A percentile compares a stretch with the other conserved stretches of the same genome.
These are phyloP conservation scores for Gracilaria gracilis DNA, from an alignment of 23 red algal genomes.

Conservation along the genomic window DNA sequence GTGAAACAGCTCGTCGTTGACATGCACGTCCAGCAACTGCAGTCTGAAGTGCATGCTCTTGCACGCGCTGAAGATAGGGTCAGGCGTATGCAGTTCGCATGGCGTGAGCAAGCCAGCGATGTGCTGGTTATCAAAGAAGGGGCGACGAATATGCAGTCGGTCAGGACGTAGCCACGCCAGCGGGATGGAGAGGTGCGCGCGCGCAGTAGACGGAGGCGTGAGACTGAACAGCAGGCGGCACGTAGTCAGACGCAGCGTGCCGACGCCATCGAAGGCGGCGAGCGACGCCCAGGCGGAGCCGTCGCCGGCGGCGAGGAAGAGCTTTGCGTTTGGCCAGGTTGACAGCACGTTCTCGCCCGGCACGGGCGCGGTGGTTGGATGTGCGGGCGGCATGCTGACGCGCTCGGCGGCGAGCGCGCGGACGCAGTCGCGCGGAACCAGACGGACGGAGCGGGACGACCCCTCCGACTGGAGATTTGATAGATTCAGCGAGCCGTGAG, in stretches of 20 bases:
- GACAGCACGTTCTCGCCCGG: conserved; percentile 64
- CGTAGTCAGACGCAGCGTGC: conserved; percentile 54
- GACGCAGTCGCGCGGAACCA: neutral
- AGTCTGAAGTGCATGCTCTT: conserved; percentile 65
- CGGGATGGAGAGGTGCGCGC: conserved; percentile 61
- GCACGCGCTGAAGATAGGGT: conserved; percentile 33
- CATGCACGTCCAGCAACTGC: conserved; percentile 42
- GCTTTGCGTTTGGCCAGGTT: conserved; percentile 58
- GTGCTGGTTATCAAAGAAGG: conserved; percentile 69
- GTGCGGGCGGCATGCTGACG: neutral
- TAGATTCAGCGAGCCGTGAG: neutral
- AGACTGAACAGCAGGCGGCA: conserved; percentile 61
- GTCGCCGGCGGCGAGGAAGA: conserved; percentile 50
- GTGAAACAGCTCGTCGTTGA: conserved; percentile 50
- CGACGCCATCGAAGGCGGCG: conserved; percentile 60
- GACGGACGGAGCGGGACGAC: too few species aligned
- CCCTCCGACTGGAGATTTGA: too few species aligned
- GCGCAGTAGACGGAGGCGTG: conserved; percentile 13
- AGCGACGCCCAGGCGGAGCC: conserved; percentile 58
- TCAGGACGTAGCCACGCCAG: conserved; percentile 54
- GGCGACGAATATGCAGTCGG: conserved; percentile 62
- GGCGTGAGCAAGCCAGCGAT: conserved; percentile 45
- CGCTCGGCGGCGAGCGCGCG: conserved; percentile 15
- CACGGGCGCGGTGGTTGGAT: conserved; percentile 20
- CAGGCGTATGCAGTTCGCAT: conserved; percentile 28